phyloP scores from a whole-genome alignment of 306 rosid species.

The Cotoneaster glaucophyllus region DNA sequence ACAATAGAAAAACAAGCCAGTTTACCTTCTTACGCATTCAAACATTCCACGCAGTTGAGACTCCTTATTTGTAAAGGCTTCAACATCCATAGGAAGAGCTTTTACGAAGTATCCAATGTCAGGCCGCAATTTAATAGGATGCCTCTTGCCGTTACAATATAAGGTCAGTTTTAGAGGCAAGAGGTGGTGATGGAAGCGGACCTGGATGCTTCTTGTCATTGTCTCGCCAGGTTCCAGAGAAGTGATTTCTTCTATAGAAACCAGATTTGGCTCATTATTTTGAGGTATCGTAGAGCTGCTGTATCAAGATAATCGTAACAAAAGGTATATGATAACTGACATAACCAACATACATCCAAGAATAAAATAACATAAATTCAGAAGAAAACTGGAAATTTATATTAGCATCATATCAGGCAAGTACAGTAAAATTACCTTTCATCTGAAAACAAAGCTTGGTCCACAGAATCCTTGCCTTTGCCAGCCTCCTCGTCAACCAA shows the following conservation, averaged over 20 bases:
- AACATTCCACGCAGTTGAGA: constrained; percentile 90
- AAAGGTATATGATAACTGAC: too few species aligned
- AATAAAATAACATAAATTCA: too few species aligned
- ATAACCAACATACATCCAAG: too few species aligned
- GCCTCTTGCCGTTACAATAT: constrained; percentile 59
- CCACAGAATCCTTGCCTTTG: constrained; percentile 43
- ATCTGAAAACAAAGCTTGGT: constrained; percentile 27
- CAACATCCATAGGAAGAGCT: constrained; percentile 56
- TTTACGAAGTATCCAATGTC: constrained; percentile 87
- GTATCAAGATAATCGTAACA: constrained; percentile 20
- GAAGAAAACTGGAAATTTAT: too few species aligned
- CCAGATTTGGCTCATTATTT: constrained; percentile 37
- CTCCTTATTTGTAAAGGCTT: constrained; percentile 58
- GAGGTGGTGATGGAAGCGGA: constrained; percentile 87
- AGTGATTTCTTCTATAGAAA: constrained; percentile 62
- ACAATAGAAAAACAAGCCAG: background rate
- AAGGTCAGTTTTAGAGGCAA: constrained; percentile 80
- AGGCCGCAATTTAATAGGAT: constrained; percentile 72
- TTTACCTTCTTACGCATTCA: constrained; percentile 81
- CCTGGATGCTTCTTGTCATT: constrained; percentile 50
- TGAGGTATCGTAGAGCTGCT: constrained; percentile 48
- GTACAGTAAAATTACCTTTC: constrained; percentile 52
- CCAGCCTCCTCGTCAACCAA: constrained; percentile 56
- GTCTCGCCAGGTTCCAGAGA: constrained; percentile 76
- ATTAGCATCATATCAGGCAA: background rate